These are phyloP conservation scores for Zygosaccharomyces lentus DNA, from an alignment of 805 yeast species.

Conservation along the genomic window DNA sequence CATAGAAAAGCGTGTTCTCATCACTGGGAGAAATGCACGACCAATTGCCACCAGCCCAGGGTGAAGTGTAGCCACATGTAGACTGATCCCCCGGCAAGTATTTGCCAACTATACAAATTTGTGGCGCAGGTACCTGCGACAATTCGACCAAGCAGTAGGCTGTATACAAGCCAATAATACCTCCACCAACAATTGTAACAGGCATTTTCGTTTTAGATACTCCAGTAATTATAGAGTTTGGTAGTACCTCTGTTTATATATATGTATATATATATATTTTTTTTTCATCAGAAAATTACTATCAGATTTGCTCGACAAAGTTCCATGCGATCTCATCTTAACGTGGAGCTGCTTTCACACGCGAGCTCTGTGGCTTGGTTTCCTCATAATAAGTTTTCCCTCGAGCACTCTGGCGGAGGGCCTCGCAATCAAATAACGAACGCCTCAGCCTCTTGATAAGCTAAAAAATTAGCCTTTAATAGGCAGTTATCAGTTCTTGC, in stretches of 20 bases:
- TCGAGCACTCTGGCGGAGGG: neutral
- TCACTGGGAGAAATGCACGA: conserved; percentile 60
- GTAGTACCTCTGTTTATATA: too few relatives aligned
- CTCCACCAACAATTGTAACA: conserved; percentile 45
- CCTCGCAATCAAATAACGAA: neutral
- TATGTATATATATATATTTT: too few relatives aligned
- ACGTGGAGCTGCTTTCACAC: neutral
- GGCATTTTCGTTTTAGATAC: neutral
- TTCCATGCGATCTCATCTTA: too few relatives aligned
- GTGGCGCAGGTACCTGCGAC: conserved; percentile 36
- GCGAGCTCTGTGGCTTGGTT: neutral
- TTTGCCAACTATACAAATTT: conserved; percentile 59
- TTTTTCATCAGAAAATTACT: too few relatives aligned
- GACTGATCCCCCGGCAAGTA: conserved; percentile 76
- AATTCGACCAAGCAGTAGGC: conserved; percentile 45
- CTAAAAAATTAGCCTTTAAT: neutral
- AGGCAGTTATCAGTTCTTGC: neutral
- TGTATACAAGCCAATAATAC: conserved; percentile 66
- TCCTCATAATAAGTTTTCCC: neutral
- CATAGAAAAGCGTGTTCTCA: conserved; percentile 45
- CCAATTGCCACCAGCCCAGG: conserved; percentile 72
- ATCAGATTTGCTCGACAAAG: too few relatives aligned
- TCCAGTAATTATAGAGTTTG: neutral
- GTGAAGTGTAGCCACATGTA: conserved; percentile 61
- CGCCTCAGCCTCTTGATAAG: neutral